Conservation (phyloP, 176 grass and related monocot species). For the Melocanna baccifera region DNA sequence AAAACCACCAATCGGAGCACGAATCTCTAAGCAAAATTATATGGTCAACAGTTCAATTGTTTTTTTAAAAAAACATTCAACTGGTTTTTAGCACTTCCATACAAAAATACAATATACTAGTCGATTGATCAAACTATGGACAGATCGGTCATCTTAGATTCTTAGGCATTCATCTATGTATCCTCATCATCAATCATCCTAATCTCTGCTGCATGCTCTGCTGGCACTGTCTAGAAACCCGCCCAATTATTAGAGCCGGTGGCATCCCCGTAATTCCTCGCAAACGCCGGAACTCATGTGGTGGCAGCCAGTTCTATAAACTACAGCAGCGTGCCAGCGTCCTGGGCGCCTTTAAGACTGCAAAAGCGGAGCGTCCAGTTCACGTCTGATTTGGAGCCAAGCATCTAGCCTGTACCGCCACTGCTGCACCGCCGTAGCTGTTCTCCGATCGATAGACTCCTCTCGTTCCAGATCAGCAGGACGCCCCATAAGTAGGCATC, state of each 20-base stretch:
- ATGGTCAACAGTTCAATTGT: no score
- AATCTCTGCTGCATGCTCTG: background rate
- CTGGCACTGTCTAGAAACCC: conserved; percentile 15
- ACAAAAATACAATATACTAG: background rate
- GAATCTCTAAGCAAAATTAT: no score
- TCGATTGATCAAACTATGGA: background rate
- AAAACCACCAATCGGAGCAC: rapidly evolving
- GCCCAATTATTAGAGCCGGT: conserved; percentile 27
- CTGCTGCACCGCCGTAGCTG: background rate
- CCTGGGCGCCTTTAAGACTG: background rate
- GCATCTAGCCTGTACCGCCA: background rate
- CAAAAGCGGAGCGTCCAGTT: conserved; percentile 23
- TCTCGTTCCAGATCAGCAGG: background rate
- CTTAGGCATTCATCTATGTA: background rate
- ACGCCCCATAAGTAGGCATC: background rate
- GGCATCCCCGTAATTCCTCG: conserved; percentile 29
- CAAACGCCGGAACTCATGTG: background rate
- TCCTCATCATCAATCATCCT: background rate
- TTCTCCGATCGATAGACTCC: background rate
- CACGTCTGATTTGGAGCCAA: conserved; percentile 26
- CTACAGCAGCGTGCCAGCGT: background rate
- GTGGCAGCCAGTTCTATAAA: conserved; percentile 21
- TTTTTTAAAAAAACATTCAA: no score
- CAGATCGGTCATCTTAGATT: background rate
- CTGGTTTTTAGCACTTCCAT: no score